phyloP scores from a whole-genome alignment of 2,329 filamentous ascomycete species.

The Proliferodiscus dingleyae region DNA sequence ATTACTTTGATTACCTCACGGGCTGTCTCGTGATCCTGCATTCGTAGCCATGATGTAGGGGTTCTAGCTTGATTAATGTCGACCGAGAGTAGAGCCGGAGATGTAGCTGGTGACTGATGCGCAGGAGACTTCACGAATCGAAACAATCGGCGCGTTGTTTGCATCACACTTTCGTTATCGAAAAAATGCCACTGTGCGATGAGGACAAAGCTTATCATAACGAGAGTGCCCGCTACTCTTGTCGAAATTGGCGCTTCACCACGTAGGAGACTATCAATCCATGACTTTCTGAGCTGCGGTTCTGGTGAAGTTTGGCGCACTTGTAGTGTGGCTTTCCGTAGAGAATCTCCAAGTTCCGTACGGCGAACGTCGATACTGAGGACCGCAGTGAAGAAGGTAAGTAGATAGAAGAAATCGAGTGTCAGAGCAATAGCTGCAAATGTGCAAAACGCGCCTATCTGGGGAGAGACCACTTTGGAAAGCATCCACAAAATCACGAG shows the following conservation, averaged over 20 bases:
- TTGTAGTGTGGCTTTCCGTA: conserved; percentile 47
- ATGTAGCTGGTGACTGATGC: conserved; percentile 11
- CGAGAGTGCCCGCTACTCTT: conserved; percentile 67
- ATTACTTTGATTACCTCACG: conserved; percentile 71
- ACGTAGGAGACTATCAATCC: conserved; percentile 57
- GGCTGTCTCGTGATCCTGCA: conserved; percentile 76
- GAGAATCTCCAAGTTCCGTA: conserved; percentile 68
- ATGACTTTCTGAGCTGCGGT: conserved; percentile 38
- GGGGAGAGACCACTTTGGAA: conserved; percentile 63
- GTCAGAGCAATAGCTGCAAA: conserved; percentile 71
- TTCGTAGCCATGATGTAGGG: conserved; percentile 69
- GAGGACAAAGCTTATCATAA: conserved; percentile 67
- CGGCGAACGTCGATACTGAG: conserved; percentile 74
- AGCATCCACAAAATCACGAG: conserved; percentile 60
- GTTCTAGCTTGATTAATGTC: conserved; percentile 69
- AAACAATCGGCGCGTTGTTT: conserved; percentile 34
- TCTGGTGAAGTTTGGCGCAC: conserved; percentile 21
- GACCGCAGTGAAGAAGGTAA: conserved; percentile 76
- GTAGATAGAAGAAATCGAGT: conserved; percentile 72
- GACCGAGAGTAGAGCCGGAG: conserved; percentile 43
- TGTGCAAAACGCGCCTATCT: conserved; percentile 69
- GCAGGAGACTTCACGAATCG: conserved; percentile 16
- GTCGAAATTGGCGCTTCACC: conserved; percentile 66
- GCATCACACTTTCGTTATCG: conserved; percentile 47
- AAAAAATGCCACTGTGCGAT: conserved; percentile 77